Conservation (phyloP, 164 flowering plant genomes). For the Umbilicus rupestris region DNA sequence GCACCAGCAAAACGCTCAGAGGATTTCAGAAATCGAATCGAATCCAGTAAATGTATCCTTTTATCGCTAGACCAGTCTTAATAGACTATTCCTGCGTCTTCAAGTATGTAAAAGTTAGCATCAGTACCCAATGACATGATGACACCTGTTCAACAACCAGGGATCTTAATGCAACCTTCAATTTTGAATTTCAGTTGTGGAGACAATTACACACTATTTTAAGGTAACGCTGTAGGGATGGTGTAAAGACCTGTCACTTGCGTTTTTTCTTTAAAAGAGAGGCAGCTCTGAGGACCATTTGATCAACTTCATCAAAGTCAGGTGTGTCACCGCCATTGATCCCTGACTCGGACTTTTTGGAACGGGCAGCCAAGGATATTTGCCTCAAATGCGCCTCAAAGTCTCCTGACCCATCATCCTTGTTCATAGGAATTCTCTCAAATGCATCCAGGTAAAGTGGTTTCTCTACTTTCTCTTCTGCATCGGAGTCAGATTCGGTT, state of each 20-base stretch:
- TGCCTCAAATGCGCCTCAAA: conserved; percentile 60
- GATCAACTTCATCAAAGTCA: conserved; percentile 79
- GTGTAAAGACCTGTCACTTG: conserved; percentile 13
- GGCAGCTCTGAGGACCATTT: conserved; percentile 58
- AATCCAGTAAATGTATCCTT: no score
- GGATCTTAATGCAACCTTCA: no score
- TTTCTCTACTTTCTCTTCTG: conserved; percentile 26
- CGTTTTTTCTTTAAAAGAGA: conserved; percentile 61
- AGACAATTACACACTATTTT: no score
- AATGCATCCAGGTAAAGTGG: conserved; percentile 63
- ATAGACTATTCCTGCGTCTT: no score
- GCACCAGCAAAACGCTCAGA: no score
- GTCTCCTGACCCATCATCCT: conserved; percentile 39
- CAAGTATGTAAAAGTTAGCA: no score
- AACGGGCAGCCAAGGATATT: conserved; percentile 29
- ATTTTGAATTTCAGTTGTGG: no score
- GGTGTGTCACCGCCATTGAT: conserved; percentile 25
- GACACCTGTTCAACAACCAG: no score
- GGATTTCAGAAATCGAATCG: no score
- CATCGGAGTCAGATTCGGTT: conserved; percentile 57
- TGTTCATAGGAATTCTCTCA: conserved; percentile 45
- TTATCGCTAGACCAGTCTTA: no score
- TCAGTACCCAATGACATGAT: no score
- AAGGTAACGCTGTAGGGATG: not conserved
- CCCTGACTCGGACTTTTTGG: conserved; percentile 18